These are phyloP conservation scores for Salix arbutifolia DNA, from an alignment of 345 rosid genomes.

Conservation along the genomic window DNA sequence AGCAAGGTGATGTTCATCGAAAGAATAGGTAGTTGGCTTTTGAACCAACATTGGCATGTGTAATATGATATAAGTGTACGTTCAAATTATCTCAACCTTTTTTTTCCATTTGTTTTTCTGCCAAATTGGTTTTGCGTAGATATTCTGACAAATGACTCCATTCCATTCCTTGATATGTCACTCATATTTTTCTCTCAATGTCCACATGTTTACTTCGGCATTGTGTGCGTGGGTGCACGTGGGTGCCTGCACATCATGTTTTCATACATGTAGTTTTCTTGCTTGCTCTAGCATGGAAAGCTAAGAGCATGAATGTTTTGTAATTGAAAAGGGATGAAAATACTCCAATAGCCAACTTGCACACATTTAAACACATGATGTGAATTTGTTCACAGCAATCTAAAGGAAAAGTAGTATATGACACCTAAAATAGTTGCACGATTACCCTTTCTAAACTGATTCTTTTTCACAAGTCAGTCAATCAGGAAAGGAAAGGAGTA, in stretches of 20 bases:
- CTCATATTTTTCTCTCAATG: background rate
- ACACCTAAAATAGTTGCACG: background rate
- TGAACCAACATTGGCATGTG: too few species aligned
- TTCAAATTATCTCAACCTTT: background rate
- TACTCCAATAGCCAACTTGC: too few species aligned
- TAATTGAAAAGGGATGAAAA: too few species aligned
- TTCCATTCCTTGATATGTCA: background rate
- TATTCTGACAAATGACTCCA: background rate
- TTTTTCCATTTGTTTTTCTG: background rate
- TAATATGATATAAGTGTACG: too few species aligned
- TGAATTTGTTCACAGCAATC: background rate
- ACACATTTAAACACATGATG: background rate
- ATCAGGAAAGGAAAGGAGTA: background rate
- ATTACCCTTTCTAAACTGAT: background rate
- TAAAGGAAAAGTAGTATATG: background rate
- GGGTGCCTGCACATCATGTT: too few species aligned
- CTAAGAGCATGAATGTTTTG: too few species aligned
- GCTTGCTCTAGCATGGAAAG: too few species aligned
- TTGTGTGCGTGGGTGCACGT: too few species aligned
- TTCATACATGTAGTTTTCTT: too few species aligned
- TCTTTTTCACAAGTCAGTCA: background rate
- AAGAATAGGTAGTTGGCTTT: too few species aligned
- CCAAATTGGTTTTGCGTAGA: background rate
- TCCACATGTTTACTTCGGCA: too few species aligned
- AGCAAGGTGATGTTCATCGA: too few species aligned